phyloP scores from a whole-genome alignment of 176 grass and related monocot species.

The Triticum timopheevii region DNA sequence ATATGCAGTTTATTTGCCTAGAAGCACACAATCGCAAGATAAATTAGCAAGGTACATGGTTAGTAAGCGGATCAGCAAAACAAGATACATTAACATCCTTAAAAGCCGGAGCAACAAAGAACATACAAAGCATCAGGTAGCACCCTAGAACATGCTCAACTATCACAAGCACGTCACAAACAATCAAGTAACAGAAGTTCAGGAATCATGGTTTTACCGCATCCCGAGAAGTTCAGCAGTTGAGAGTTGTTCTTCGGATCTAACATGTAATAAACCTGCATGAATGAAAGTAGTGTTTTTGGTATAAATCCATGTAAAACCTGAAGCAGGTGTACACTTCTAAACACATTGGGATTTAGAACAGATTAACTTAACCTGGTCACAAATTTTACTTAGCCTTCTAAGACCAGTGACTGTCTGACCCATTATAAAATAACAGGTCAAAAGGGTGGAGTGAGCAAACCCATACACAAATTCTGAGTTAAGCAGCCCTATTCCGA shows the following conservation, averaged over 20 bases:
- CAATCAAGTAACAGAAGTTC: constrained; percentile 2
- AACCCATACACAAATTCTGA: neutral
- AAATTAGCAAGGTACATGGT: neutral
- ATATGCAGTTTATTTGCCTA: neutral
- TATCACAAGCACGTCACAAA: constrained; percentile 10
- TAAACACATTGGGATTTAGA: neutral
- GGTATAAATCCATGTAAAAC: neutral
- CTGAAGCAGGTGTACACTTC: constrained; percentile 7
- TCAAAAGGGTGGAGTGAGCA: neutral
- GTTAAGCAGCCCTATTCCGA: neutral
- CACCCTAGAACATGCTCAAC: neutral
- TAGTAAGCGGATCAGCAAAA: neutral
- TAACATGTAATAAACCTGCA: constrained; percentile 99
- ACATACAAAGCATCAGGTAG: neutral
- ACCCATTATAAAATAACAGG: constrained; percentile 1
- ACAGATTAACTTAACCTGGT: neutral
- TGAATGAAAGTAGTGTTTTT: constrained; percentile 23
- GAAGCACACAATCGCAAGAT: neutral
- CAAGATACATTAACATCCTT: constrained; percentile 12
- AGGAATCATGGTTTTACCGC: constrained; percentile 62
- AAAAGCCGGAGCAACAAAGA: neutral
- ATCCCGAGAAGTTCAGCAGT: constrained; percentile 87
- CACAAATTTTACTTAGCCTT: neutral
- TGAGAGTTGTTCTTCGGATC: constrained; percentile 62
- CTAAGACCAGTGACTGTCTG: neutral